Conservation (phyloP, 2,329 filamentous ascomycete species). For the Stagonosporopsis tanaceti region DNA sequence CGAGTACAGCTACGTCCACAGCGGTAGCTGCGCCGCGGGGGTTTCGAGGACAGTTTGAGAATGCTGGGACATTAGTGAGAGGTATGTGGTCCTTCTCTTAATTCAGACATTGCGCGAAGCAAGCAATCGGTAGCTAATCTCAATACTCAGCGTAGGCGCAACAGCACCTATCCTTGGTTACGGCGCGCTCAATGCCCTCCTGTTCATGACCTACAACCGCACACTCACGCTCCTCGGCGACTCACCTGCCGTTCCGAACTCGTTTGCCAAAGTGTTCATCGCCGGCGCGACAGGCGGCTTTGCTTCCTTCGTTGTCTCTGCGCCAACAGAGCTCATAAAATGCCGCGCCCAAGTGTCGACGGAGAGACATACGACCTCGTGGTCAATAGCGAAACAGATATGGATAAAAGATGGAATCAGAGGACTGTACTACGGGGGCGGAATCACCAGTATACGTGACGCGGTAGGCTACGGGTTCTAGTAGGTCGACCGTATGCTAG, state of each 20-base stretch:
- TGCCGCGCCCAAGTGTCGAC: slow-evolving; percentile 78
- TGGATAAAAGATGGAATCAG: slow-evolving; percentile 66
- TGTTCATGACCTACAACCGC: slow-evolving; percentile 91
- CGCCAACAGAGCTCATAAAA: slow-evolving; percentile 90
- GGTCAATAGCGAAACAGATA: slow-evolving; percentile 69
- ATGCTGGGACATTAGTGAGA: slow-evolving; percentile 47
- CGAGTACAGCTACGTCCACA: slow-evolving; percentile 25
- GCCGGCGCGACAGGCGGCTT: slow-evolving; percentile 84
- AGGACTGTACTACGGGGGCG: slow-evolving; percentile 83
- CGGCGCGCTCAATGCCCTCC: slow-evolving; percentile 86
- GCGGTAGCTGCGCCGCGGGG: slow-evolving; percentile 21
- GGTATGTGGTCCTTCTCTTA: slow-evolving; percentile 31
- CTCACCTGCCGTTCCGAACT: slow-evolving; percentile 39
- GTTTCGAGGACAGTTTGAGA: slow-evolving; percentile 47
- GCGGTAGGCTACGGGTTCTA: slow-evolving; percentile 97
- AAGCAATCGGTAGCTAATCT: slow-evolving; percentile 9
- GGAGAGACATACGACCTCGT: slow-evolving; percentile 58
- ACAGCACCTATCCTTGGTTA: slow-evolving; percentile 89
- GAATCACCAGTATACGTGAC: slow-evolving; percentile 82
- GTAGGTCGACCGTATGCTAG: slow-evolving; percentile 51
- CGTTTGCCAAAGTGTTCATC: slow-evolving; percentile 74
- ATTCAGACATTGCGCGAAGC: not conserved
- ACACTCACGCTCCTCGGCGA: slow-evolving; percentile 69
- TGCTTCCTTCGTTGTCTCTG: slow-evolving; percentile 83
- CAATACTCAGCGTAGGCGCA: slow-evolving; percentile 62